These are phyloP conservation scores for Verticillium nubilum DNA, from an alignment of 2,329 filamentous ascomycete genomes.

Conservation along the genomic window DNA sequence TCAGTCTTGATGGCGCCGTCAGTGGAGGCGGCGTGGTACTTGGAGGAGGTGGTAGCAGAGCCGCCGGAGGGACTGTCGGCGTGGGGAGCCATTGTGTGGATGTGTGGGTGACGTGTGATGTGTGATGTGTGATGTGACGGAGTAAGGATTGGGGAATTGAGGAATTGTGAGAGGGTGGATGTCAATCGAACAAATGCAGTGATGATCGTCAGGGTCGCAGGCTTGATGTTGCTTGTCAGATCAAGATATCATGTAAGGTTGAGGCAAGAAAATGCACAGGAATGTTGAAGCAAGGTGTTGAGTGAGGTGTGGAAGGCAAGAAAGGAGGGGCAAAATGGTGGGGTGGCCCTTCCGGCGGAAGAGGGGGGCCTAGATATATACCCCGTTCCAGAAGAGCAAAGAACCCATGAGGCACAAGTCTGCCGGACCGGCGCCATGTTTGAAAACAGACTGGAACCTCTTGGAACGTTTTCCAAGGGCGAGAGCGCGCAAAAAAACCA, in stretches of 20 bases:
- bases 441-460: neutral
- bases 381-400: neutral
- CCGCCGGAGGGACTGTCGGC: constrained; percentile 38
- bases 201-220: neutral
- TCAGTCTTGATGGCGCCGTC: constrained; percentile 75
- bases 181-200: neutral
- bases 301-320: constrained; percentile 1
- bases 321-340: constrained; percentile 2
- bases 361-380: neutral
- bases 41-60: constrained; percentile 21
- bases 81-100: constrained; percentile 52
- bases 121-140: neutral
- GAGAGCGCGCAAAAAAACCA: neutral
- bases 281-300: neutral
- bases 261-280: neutral
- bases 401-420: too few relatives aligned
- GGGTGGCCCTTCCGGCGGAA: neutral
- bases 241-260: neutral
- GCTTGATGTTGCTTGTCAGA: neutral
- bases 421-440: neutral
- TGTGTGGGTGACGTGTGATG: neutral
- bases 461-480: neutral
- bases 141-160: neutral
- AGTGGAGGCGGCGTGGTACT: constrained; percentile 73
- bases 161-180: neutral